Evolutionary conservation across 805 yeast genomes (phyloP), one percentile per base, ranked within the genome.

Genomic region (Wickerhamomyces xylosicus): DNA sequence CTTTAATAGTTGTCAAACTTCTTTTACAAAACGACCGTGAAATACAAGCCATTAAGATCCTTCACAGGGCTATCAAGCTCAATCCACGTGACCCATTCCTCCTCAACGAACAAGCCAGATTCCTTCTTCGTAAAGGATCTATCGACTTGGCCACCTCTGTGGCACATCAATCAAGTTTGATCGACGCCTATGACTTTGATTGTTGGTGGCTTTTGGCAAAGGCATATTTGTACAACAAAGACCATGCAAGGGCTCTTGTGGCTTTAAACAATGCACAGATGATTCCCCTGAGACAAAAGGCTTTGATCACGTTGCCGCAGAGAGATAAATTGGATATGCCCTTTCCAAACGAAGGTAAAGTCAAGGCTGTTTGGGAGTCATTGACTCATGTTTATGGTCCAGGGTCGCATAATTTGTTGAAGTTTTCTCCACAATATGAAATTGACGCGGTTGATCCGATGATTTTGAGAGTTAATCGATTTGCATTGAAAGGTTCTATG

Each of bases 181-280:
- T 82, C 2, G 64, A 83, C n/a, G 95, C 95, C 0, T 66, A 85
- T 2, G 90, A 81, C 54, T 85, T 79, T 53, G 72, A 69, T 37
- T 63, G 81, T 21, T 85, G 95, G 95, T 72, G 71, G 42, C 62
- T 65, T 29, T 62, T 85, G 34, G 72, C 82, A 5, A 64, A 76
- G 43, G 71, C 76, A 28, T 78, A 85, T 49, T 67, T 81, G 16
- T 57, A 77, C 29, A 60, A 52, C 35, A 71, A 67, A 36, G 75
- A 84, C 50, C 74, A 66, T 47, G 63, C 65, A 31, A 66, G 63
- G 43, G 94, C 95, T 0, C 60, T 86, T 32, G 53, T 75, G 31
- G 69, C 89, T 0, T 62, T 85, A 45, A 86, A 86, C 53, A 73
- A 86, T 1, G 71, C 85, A 35, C 95, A 95, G 7, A 74, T 85